Base-by-base conservation (phyloP, 2,329 filamentous ascomycete genomes). In the Rasamsonia emersonii region DNA sequence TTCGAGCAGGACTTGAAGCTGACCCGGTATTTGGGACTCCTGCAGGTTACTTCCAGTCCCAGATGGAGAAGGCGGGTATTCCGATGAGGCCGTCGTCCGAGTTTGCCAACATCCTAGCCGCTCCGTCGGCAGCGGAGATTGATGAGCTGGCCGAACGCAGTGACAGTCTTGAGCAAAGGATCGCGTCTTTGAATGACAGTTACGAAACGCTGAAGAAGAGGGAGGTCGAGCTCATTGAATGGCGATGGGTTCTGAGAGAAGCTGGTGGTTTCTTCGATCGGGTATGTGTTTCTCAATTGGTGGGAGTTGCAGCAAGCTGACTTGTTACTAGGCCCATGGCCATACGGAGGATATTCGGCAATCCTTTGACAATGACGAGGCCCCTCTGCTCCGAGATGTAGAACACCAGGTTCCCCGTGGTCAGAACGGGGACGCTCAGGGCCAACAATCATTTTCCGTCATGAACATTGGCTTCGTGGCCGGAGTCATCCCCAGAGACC, bases 381-480 rank as follows among this genome's bases (percentile, higher is more conserved):
- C 91, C 39, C 91, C 93, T 24, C 73, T 98, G 27, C 77, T 98
- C 35, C 82, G 83, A 44, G 91, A 98, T 54, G 75, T 96, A 32
- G 91, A 98, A 61, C 84, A 94, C 56, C 79, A 88, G 54, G 71
- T 69, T 28, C 37, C 46, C n/a, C 51, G 49, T 34, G 71, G 71
- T 33, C 65, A 75, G 30, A 82, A 85, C 38, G 74, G 75, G 10
- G 71, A 72, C 37, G 63, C 66, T 30, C 67, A 68, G n/a, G 80
- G 71, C 21, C 85, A 91, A 53, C 77, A 82, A 43, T 91, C 85
- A 24, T 95, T 98, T 61, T 91, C 86, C 4, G 86, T 86, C 41
- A 93, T 96, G 84, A 95, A 96, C 65, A 98, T 98, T 56, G 91
- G 91, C 7, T 98, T 98, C 51, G 89, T 98, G 32, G 84, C 91